Conservation (phyloP, 192 early-diverging fungal species). For the Coemansia umbellata region DNA sequence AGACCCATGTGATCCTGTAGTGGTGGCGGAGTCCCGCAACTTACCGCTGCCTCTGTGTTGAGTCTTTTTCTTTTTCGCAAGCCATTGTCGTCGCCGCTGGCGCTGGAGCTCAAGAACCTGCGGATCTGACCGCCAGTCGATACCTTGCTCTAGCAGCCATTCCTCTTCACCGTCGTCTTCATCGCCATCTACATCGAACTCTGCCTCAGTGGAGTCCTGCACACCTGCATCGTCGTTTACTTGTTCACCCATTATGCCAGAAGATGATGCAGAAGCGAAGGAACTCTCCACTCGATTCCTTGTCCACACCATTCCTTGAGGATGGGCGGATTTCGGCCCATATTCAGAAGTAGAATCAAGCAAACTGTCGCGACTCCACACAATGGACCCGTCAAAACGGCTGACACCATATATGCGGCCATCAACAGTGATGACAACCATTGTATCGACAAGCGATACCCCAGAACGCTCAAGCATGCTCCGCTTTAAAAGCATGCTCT, state of each 20-base stretch:
- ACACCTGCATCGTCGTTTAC: neutral
- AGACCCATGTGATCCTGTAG: neutral
- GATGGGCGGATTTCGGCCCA: conserved; percentile 2
- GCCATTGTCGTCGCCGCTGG: conserved; percentile 34
- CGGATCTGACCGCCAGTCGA: conserved; percentile 46
- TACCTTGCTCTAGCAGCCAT: conserved; percentile 50
- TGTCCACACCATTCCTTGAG: conserved; percentile 39
- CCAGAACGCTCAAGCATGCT: conserved; percentile 30
- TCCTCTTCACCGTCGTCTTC: conserved; percentile 37
- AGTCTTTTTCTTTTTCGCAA: too few species aligned
- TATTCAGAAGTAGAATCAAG: conserved; percentile 6
- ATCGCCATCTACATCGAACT: neutral
- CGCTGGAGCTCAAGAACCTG: conserved; percentile 36
- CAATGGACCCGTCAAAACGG: conserved; percentile 35
- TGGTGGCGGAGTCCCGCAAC: too few species aligned
- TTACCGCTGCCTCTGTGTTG: conserved; percentile 2
- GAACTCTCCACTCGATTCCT: conserved; percentile 7
- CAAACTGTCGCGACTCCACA: conserved; percentile 39
- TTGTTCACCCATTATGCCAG: neutral
- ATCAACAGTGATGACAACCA: conserved; percentile 48
- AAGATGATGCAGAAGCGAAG: neutral
- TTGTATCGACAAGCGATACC: conserved; percentile 29
- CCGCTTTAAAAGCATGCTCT: conserved; percentile 35
- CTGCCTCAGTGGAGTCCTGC: neutral
- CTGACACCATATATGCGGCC: conserved; percentile 46